phyloP scores from a whole-genome alignment of 306 rosid species.

The Comarum palustre region DNA sequence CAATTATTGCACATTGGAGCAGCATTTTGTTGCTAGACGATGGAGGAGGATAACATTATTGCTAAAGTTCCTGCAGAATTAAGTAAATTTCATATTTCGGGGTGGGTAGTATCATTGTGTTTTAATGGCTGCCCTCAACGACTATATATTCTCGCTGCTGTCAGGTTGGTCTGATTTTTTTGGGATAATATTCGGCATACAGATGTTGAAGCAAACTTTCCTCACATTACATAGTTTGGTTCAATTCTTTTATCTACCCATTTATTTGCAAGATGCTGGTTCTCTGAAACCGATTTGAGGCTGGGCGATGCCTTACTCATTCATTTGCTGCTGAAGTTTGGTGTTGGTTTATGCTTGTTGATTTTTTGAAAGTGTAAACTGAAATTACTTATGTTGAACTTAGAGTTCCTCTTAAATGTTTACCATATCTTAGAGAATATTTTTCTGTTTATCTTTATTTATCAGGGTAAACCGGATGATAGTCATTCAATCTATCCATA shows the following conservation, averaged over 20 bases:
- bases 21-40: slow-evolving; percentile 23
- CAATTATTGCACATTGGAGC: slow-evolving; percentile 16
- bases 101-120: slow-evolving; percentile 11
- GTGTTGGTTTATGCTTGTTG: background rate
- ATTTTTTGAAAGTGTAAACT: slow-evolving; percentile 19
- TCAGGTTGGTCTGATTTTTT: slow-evolving; percentile 21
- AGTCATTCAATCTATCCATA: too few species aligned
- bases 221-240: slow-evolving; percentile 17
- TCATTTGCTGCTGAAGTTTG: slow-evolving; percentile 10
- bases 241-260: slow-evolving; percentile 9
- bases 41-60: slow-evolving; percentile 13
- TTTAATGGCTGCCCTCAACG: slow-evolving; percentile 7
- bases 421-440: background rate
- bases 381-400: background rate
- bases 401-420: background rate
- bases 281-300: slow-evolving; percentile 11
- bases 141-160: slow-evolving; percentile 11
- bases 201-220: slow-evolving; percentile 17
- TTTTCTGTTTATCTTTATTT: background rate
- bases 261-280: slow-evolving; percentile 10
- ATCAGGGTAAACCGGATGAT: background rate
- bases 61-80: slow-evolving; percentile 1
- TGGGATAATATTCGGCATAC: slow-evolving; percentile 12
- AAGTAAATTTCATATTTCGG: slow-evolving; percentile 9
- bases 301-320: slow-evolving; percentile 8